phyloP scores from a whole-genome alignment of 129 eudicot genomes.

The Saposhnikovia divaricata region DNA sequence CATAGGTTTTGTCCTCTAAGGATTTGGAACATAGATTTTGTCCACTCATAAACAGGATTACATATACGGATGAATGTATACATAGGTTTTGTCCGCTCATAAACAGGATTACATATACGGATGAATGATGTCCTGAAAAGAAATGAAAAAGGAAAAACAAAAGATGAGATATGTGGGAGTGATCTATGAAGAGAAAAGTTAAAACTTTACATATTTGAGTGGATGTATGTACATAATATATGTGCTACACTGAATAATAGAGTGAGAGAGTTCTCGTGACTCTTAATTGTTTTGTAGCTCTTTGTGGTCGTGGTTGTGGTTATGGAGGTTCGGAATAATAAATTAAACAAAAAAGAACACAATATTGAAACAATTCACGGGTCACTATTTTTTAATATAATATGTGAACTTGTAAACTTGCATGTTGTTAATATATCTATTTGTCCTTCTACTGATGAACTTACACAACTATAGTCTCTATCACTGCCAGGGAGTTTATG shows the following conservation, averaged over 20 bases:
- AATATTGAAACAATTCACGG: constrained; percentile 36
- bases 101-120: too few relatives aligned
- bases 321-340: constrained; percentile 13
- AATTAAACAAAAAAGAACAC: constrained; percentile 12
- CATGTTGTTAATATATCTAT: background rate
- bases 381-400: background rate
- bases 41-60: too few relatives aligned
- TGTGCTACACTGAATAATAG: background rate
- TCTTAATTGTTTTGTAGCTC: constrained; percentile 36
- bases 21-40: too few relatives aligned
- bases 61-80: too few relatives aligned
- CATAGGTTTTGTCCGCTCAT: too few relatives aligned
- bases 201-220: background rate
- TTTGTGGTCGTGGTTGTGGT: constrained; percentile 24
- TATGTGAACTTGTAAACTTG: background rate
- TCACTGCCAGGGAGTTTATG: background rate
- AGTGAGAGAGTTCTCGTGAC: constrained; percentile 36
- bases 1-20: too few relatives aligned
- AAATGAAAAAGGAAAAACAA: background rate
- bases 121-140: background rate
- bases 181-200: constrained; percentile 1
- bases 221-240: background rate
- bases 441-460: background rate
- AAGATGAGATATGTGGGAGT: background rate
- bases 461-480: background rate